Evolutionary conservation across 306 rosid genomes (phyloP), one percentile per base, ranked within the genome.

Genomic region (Luffa acutangula): DNA sequence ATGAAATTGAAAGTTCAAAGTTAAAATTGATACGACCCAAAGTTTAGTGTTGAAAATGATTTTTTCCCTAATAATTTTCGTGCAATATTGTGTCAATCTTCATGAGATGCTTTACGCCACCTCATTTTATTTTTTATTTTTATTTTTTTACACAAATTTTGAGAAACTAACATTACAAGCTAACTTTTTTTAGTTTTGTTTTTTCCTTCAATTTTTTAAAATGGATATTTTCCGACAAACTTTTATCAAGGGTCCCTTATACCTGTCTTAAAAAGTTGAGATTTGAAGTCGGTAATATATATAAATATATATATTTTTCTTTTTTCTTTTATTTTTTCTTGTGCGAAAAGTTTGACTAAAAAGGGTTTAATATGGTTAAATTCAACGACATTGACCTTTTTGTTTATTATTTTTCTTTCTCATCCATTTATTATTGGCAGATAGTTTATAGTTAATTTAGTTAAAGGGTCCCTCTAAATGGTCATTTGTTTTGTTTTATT

Each of bases 401-500:
- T 9, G 0, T 39, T 31, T 9, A 8, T n/a, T 2, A 18, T 60
- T 25, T 7, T 65, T 2, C 5, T 15, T 36, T 14, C 10, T 39
- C 7, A 34, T 34, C 9, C 5, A 65, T 67, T 67, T 9, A 9
- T n/a, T n/a, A 41, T 67, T 15, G 52, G 17, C 34, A 18, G 36
- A 69, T 69, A 42, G 52, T 42, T 69, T 69, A 9, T 69, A 69
- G 75, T 69, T 69, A 69, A 69, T 69, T 69, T 69, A 69, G 75
- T 69, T 69, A 69, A 20, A 2, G 18, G 75, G 36, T 10, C 75
- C 75, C 54, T 20, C 7, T 20, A 20, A 1, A 62, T 66, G 13
- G 9, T 64, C 71, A 14, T 64, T 13, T 14, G 4, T 64, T 34
- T 33, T 33, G 1, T 62, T 62, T 62, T 33, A 12, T 20, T 25